These are phyloP conservation scores for Penicillium aurantiogriseum DNA, from an alignment of 2,329 filamentous ascomycete genomes.

Conservation along the genomic window DNA sequence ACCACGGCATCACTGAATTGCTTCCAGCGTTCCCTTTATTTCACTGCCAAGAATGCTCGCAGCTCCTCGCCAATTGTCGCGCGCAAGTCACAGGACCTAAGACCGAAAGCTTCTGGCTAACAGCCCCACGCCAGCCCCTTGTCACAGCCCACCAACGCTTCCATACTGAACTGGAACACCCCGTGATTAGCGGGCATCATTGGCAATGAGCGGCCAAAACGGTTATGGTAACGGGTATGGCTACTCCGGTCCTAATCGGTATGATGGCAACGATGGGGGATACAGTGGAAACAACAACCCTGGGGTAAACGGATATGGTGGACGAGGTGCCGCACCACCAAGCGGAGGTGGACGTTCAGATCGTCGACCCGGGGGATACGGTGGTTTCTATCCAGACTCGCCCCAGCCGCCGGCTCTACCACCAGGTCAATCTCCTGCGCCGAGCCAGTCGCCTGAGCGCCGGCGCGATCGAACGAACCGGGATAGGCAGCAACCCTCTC, in stretches of 20 bases:
- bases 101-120: slow-evolving; percentile 2
- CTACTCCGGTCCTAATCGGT: slow-evolving; percentile 36
- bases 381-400: slow-evolving; percentile 41
- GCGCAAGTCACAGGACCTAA: slow-evolving; percentile 21
- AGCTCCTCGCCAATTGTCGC: slow-evolving; percentile 15
- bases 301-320: slow-evolving; percentile 35
- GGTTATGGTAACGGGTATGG: slow-evolving; percentile 41
- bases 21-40: neutral
- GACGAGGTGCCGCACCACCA: slow-evolving; percentile 18
- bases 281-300: slow-evolving; percentile 33
- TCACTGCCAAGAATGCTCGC: slow-evolving; percentile 26
- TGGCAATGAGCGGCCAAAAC: slow-evolving; percentile 38
- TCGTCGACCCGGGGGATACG: slow-evolving; percentile 45
- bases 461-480: slow-evolving; percentile 33
- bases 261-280: slow-evolving; percentile 35
- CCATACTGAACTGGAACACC: slow-evolving; percentile 8
- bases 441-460: slow-evolving; percentile 32
- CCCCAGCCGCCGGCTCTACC: slow-evolving; percentile 29
- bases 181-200: slow-evolving; percentile 3
- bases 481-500: slow-evolving; percentile 26
- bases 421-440: slow-evolving; percentile 30
- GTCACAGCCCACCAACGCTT: slow-evolving; percentile 14
- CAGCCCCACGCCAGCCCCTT: slow-evolving; percentile 17
- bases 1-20: slow-evolving; percentile 3
- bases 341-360: slow-evolving; percentile 29